Evolutionary conservation across 345 rosid genomes (phyloP), one percentile per base, ranked within the genome.

Genomic region (Lepidium didymum): DNA sequence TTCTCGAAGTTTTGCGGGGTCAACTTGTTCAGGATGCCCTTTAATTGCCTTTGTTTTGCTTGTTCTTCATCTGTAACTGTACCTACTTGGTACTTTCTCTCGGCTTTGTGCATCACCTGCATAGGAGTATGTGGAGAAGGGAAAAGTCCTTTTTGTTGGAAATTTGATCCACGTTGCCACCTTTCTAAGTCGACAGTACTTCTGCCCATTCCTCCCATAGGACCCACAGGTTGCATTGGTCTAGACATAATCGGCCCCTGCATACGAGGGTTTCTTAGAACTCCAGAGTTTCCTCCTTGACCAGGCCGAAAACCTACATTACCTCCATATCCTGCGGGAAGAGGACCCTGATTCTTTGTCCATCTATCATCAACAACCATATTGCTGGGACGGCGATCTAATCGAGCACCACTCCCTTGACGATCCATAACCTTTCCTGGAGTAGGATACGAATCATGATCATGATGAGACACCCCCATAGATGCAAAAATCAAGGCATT

Each of bases 1-100:
- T 87, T 91, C 19, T 85, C 94, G 53, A 91, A 95, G 79, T 95
- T 95, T 73, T 95, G 99, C 3, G 99, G 99, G 34, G 97, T 95
- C 68, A 95, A 64, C 79, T 95, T 95, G 83, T 95, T 95, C 78
- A 95, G 74, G 74, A 95, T 91, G 58, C 82, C 90, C 75, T 91
- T 95, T 79, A 95, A 63, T 65, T 75, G 90, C 79, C 99, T 83
- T 67, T 95, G 97, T 71, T 95, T 95, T 15, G 89, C 80, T 62
- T 83, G 62, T 75, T 91, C 96, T 84, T 82, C 97, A 75, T 85
- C 96, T 3, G 89, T 13, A 61, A 85, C 79, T 64, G 84, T 84
- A 70, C 94, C 94, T 46, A 95, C 89, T 79, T 95, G 90, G 74
- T 91, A 91, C 74, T 87, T 95, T 62, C 50, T 95, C 77, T 91